phyloP scores from a whole-genome alignment of 495 filamentous ascomycete species.

The Daldinia bambusicola region DNA sequence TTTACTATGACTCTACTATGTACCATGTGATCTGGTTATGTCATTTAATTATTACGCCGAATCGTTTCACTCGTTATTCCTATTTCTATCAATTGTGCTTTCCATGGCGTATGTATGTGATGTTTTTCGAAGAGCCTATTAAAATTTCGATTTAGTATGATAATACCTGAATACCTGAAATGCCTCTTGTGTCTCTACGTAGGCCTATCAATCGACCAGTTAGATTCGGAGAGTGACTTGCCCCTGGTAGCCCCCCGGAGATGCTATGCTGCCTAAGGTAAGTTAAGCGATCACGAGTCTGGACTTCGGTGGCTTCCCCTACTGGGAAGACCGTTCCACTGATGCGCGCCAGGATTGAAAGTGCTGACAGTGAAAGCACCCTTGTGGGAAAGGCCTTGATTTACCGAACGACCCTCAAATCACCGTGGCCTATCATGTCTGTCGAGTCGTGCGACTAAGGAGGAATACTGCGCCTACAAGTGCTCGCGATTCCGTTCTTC shows the following conservation, averaged over 20 bases:
- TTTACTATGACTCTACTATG: too few relatives aligned
- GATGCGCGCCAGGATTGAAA: constrained; percentile 32
- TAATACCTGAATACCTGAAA: not conserved
- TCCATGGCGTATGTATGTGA: not conserved
- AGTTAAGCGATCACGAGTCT: constrained; percentile 17
- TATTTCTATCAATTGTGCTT: not conserved
- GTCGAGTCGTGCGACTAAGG: not conserved
- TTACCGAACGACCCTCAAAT: not conserved
- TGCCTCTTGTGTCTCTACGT: not conserved
- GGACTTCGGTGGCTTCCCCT: constrained; percentile 18
- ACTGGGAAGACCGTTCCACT: constrained; percentile 26
- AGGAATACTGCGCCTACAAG: not conserved
- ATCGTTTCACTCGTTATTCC: constrained; percentile 20
- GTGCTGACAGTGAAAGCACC: constrained; percentile 32
- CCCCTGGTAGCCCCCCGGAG: too few relatives aligned
- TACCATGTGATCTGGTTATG: constrained; percentile 24
- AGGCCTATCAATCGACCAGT: constrained; percentile 4
- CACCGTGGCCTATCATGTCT: not conserved
- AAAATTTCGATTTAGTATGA: constrained; percentile 6
- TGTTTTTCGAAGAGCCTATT: not conserved
- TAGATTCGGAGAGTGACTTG: not conserved
- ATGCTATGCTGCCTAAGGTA: not conserved
- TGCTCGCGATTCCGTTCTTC: not conserved
- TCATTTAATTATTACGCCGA: constrained; percentile 13
- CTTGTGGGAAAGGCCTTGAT: constrained; percentile 14